Base-by-base conservation (phyloP, 805 yeast genomes). In the Sugiyamaella lignohabitans region DNA sequence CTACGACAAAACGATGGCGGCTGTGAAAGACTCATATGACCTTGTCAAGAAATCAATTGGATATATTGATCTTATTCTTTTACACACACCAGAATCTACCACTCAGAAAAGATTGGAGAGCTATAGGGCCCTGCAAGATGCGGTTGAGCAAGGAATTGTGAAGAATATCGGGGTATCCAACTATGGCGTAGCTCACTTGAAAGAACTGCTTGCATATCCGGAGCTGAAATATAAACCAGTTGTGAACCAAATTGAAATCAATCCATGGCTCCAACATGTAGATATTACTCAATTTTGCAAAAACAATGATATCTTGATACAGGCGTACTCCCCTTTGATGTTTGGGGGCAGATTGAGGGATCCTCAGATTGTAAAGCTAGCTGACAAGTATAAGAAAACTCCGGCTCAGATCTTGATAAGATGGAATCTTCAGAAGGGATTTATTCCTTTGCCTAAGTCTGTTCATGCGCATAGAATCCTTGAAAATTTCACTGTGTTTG, bases 231-330 rank as follows among this genome's bases (percentile, higher is more conserved):
- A 74, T 52, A 49, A 70, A 52, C 88, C 95, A 0, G 85, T 79
- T 0, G 82, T 84, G 34, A 82, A 87, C 62, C 95, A 87, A 61
- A 75, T 87, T 57, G 95, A 86, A 63, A 73, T 86, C 40, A 84
- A 86, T 51, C 95, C 93, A n/a, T 86, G 94, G 89, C 70, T 82
- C 58, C 85, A 82, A 67, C 61, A 83, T 56, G 65, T 71, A 44
- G 79, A 80, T 43, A 67, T 82, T 51, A 74, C 79, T 21, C 72
- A 78, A 48, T 80, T 65, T 60, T 75, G 79, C 54, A 66, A 68
- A 20, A 59, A 70, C n/a, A 64, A 78, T 48, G 78, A 70, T 40
- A 70, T 84, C 23, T 60, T 70, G 5, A 73, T 79, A 3, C 84
- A 83, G 60, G 87, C 89, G 0, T 84, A 73, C 62, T 76, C 87